Conservation (phyloP, 2,329 filamentous ascomycete genomes). For the Pyrenophora teres region DNA sequence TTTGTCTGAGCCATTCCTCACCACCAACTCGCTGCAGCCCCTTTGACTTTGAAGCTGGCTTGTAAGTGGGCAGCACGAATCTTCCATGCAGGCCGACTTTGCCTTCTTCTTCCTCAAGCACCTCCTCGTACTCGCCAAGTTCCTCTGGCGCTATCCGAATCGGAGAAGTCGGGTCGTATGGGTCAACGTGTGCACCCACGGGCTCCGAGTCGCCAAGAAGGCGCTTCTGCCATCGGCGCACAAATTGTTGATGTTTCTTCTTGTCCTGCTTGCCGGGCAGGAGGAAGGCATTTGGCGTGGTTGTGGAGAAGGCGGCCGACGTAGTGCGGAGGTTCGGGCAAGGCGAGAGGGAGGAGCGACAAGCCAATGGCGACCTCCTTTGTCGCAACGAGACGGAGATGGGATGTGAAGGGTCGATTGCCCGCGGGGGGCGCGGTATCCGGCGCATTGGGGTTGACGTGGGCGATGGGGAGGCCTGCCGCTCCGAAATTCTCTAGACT, state of each 20-base stretch:
- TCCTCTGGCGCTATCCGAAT: slow-evolving; percentile 45
- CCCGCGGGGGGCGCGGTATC: slow-evolving; percentile 44
- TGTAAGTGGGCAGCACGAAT: slow-evolving; percentile 9
- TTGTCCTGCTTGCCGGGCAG: slow-evolving; percentile 40
- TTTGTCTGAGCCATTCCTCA: slow-evolving; percentile 49
- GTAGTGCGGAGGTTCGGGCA: slow-evolving; percentile 15
- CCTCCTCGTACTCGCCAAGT: slow-evolving; percentile 41
- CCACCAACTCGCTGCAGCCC: slow-evolving; percentile 61
- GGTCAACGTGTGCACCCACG: slow-evolving; percentile 45
- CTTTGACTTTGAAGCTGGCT: slow-evolving; percentile 11
- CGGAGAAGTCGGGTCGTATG: slow-evolving; percentile 44
- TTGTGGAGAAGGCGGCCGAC: slow-evolving; percentile 40
- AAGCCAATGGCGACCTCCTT: slow-evolving; percentile 21
- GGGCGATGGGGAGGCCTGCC: slow-evolving; percentile 20
- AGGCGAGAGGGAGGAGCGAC: slow-evolving; percentile 12
- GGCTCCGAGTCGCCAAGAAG: slow-evolving; percentile 44
- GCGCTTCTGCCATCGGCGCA: slow-evolving; percentile 45
- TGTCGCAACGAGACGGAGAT: slow-evolving; percentile 22
- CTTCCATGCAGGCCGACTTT: too few relatives aligned
- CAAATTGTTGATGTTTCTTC: slow-evolving; percentile 44
- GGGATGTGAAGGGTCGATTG: slow-evolving; percentile 34
- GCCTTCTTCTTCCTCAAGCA: slow-evolving; percentile 33
- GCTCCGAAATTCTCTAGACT: slow-evolving; percentile 15
- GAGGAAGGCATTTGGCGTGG: slow-evolving; percentile 30
- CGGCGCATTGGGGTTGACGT: slow-evolving; percentile 43